phyloP scores from a whole-genome alignment of 2,329 filamentous ascomycete genomes.

The Gnomoniopsis smithogilvyi region DNA sequence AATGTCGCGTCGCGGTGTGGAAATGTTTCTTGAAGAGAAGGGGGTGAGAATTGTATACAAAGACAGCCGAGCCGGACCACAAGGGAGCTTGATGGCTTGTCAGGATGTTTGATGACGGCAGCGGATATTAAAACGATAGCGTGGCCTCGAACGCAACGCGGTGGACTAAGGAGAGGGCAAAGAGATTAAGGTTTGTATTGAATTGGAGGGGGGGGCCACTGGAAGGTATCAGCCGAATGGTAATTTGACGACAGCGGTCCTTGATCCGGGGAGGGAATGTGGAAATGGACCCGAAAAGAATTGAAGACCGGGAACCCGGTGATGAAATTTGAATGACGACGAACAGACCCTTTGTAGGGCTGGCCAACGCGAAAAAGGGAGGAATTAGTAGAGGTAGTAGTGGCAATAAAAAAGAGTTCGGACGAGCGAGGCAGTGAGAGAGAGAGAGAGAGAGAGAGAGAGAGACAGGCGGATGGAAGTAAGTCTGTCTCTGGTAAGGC shows the following conservation, averaged over 20 bases:
- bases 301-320: background rate
- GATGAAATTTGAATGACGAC: background rate
- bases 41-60: background rate
- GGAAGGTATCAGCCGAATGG: background rate
- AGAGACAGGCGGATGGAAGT: no score
- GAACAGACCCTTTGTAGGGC: no score
- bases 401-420: no score
- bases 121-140: slow-evolving; percentile 17
- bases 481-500: no score
- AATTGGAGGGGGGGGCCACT: slow-evolving; percentile 11
- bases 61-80: background rate
- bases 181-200: slow-evolving; percentile 20
- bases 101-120: slow-evolving; percentile 15
- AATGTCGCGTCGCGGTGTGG: background rate
- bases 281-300: background rate
- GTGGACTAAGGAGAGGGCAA: slow-evolving; percentile 18
- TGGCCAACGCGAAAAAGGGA: no score
- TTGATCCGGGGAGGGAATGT: background rate
- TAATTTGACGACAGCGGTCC: slow-evolving; percentile 4
- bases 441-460: no score
- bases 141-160: slow-evolving; percentile 1
- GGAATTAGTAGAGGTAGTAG: no score
- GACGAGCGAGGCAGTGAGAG: no score
- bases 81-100: background rate
- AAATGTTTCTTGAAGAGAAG: background rate